Evolutionary conservation across 345 rosid species (phyloP), one percentile per base, ranked within the genome.

Genomic region (Salix brachista): DNA sequence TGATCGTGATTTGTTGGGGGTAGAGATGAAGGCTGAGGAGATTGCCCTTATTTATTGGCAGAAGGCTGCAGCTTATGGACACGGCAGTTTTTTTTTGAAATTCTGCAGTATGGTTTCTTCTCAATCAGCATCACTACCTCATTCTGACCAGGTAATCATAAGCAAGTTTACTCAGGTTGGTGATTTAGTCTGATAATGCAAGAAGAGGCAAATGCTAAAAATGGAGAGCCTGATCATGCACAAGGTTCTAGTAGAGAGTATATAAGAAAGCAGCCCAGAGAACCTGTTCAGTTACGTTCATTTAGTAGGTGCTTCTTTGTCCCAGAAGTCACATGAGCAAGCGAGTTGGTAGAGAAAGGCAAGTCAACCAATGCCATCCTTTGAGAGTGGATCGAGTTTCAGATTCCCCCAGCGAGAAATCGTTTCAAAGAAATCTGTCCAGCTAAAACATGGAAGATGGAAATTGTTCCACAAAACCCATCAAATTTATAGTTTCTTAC

Each of bases 81-180:
- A 80, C 25, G 39, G 44, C 5, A 76, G 60, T 32, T 18, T 76
- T 16, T 1, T 30, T 76, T 76, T 36, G 77, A 80, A 6, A 68
- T 76, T 67, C 48, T 76, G 74, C 77, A 67, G 62, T 67, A 54
- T 72, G 65, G 46, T 65, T 76, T 72, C 83, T 46, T 58, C 80
- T 41, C 77, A 41, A 19, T 80, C 77, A n/a, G 77, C 89, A 28
- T 81, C 90, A 69, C 71, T 30, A 25, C 78, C 79, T 30, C 81
- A 50, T 1, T 56, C 75, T 23, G 71, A 79, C 80, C 90, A 84
- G 91, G 97, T 94, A 84, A 23, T 11, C 62, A n/a, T 11, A 9
- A 56, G 2, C 28, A 9, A 56, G 11, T 56, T 56, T 9, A 56
- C 8, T n/a, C 4, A 18, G 21, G 9, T 18, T 50, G 58, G 2